Conservation (phyloP, 495 filamentous ascomycete species). For the Aspergillus incahuasiensis region DNA sequence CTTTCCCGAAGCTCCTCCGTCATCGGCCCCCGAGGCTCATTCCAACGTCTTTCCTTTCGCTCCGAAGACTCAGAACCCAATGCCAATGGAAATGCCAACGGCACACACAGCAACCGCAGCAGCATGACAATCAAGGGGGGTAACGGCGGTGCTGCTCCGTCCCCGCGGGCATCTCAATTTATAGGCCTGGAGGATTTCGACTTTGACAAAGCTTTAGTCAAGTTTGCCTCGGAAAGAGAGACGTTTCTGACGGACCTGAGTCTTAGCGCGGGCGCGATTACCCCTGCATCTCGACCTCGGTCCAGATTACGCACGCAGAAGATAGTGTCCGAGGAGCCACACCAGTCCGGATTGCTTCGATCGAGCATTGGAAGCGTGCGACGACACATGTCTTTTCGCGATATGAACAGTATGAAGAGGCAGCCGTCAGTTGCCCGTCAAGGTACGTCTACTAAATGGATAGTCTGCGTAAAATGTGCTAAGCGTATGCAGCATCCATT, state of each 20-base stretch:
- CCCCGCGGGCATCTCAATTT: slow-evolving; percentile 30
- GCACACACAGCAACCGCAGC: slow-evolving; percentile 78
- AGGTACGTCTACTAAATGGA: slow-evolving; percentile 47
- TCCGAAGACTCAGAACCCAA: slow-evolving; percentile 53
- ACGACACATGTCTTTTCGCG: slow-evolving; percentile 80
- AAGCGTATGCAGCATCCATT: slow-evolving; percentile 49
- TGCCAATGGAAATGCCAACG: slow-evolving; percentile 51
- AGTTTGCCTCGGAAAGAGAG: slow-evolving; percentile 92
- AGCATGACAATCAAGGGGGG: slow-evolving; percentile 72
- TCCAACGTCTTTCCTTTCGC: slow-evolving; percentile 62
- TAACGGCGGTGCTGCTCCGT: slow-evolving; percentile 21
- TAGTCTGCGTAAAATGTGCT: not conserved
- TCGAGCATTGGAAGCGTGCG: slow-evolving; percentile 71
- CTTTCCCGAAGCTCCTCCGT: slow-evolving; percentile 53
- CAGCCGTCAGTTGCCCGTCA: slow-evolving; percentile 74
- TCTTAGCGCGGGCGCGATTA: slow-evolving; percentile 78
- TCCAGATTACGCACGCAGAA: slow-evolving; percentile 74
- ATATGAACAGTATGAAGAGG: slow-evolving; percentile 92
- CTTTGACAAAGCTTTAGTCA: slow-evolving; percentile 86
- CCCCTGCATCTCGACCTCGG: slow-evolving; percentile 64
- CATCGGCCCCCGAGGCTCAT: slow-evolving; percentile 59
- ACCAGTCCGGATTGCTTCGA: slow-evolving; percentile 42
- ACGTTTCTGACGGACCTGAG: slow-evolving; percentile 89
- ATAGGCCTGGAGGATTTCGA: slow-evolving; percentile 62
- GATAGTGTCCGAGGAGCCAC: slow-evolving; percentile 70